Evolutionary conservation across 345 rosid genomes (phyloP).

Genomic region (Gossypium sturtianum): DNA sequence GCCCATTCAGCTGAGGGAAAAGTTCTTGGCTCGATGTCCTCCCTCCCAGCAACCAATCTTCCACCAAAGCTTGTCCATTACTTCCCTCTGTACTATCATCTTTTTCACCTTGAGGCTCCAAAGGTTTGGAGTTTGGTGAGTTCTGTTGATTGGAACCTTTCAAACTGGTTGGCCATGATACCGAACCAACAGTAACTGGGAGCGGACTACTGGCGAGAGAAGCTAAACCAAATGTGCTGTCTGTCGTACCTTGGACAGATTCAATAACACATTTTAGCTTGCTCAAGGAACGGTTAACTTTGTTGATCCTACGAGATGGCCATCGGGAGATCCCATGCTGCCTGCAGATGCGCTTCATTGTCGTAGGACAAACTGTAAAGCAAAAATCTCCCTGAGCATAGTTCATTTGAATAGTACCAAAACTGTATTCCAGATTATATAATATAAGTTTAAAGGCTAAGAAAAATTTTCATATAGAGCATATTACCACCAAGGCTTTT

Average conservation of each 20-base stretch:
- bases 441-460: neutral
- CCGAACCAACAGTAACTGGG: conserved; percentile 52
- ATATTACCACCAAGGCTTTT: conserved; percentile 50
- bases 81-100: conserved; percentile 33
- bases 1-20: conserved; percentile 30
- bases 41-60: conserved; percentile 21
- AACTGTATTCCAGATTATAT: neutral
- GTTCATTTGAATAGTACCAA: conserved; percentile 2
- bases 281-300: conserved; percentile 77
- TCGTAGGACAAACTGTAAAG: conserved; percentile 86
- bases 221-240: conserved; percentile 50
- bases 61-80: conserved; percentile 30
- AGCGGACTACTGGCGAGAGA: conserved; percentile 50
- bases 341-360: conserved; percentile 98
- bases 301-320: conserved; percentile 97
- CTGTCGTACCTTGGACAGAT: conserved; percentile 72
- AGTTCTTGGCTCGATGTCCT: conserved; percentile 29
- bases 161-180: conserved; percentile 58
- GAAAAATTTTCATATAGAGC: neutral
- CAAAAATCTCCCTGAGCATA: conserved; percentile 14
- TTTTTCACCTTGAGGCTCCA: conserved; percentile 23
- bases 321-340: conserved; percentile 96
- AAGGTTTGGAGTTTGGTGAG: conserved; percentile 36
- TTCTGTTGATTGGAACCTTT: conserved; percentile 42
- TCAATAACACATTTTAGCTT: conserved; percentile 75